Percentiles rank a stretch among this genome's conserved stretches.
phyloP scores from a whole-genome alignment of 129 eudicot species.

The Pulicaria dysenterica region DNA sequence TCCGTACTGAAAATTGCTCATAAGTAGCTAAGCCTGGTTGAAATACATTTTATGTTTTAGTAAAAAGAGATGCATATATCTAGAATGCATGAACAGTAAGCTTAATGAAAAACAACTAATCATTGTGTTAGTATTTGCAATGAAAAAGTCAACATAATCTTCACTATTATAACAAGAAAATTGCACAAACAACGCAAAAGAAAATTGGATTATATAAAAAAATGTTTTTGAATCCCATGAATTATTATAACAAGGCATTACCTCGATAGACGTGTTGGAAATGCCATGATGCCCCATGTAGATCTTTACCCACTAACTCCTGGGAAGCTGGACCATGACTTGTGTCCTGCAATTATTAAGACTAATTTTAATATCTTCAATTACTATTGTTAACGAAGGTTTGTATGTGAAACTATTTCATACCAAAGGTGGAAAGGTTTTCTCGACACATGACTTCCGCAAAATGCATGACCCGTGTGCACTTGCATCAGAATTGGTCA shows the following conservation, averaged over 20 bases:
- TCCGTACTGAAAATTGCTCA: constrained; percentile 13
- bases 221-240: not conserved
- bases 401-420: not conserved
- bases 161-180: no score
- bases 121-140: not conserved
- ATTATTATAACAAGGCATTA: constrained; percentile 3
- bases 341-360: constrained; percentile 27
- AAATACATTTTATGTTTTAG: not conserved
- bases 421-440: constrained; percentile 42
- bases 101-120: not conserved
- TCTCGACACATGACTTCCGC: constrained; percentile 30
- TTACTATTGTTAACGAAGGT: not conserved
- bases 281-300: constrained; percentile 32
- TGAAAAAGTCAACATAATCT: not conserved
- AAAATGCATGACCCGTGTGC: constrained; percentile 41
- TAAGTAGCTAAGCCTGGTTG: not conserved
- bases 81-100: no score
- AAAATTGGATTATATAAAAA: not conserved
- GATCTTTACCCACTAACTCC: constrained; percentile 35
- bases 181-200: not conserved
- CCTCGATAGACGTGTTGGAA: constrained; percentile 39
- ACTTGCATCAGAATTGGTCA: constrained; percentile 40
- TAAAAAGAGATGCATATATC: no score
- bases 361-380: not conserved
- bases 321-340: constrained; percentile 27